These are phyloP conservation scores for Ceratocystis smalleyi DNA, from an alignment of 2,329 filamentous ascomycete genomes.

Conservation along the genomic window DNA sequence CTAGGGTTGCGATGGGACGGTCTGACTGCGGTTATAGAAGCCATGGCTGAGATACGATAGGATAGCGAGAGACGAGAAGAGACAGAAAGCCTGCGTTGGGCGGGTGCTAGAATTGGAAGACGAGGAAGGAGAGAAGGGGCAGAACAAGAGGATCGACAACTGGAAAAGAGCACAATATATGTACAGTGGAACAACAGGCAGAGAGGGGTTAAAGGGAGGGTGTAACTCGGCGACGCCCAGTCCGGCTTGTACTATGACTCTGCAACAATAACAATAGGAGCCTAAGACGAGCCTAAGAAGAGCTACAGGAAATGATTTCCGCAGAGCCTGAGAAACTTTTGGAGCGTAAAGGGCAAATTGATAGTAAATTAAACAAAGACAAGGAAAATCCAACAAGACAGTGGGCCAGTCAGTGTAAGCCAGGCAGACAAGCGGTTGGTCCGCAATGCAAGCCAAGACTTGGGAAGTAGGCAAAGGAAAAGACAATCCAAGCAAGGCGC, in stretches of 20 bases:
- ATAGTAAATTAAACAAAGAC: background rate
- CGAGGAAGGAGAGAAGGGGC: background rate
- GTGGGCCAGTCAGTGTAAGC: no score
- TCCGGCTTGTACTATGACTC: background rate
- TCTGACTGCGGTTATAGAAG: slow-evolving; percentile 1
- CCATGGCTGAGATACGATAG: background rate
- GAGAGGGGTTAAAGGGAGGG: background rate
- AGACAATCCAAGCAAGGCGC: background rate
- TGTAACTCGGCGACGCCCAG: background rate
- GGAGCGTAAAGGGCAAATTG: background rate
- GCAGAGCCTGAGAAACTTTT: background rate
- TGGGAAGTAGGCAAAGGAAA: background rate
- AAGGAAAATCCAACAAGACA: background rate
- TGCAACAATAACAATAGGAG: background rate
- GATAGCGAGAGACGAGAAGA: background rate
- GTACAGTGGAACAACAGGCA: background rate
- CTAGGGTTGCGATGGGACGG: slow-evolving; percentile 21
- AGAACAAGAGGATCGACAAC: background rate
- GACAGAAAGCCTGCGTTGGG: background rate
- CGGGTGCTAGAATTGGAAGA: background rate
- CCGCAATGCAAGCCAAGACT: background rate
- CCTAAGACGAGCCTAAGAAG: background rate
- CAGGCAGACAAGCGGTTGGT: background rate
- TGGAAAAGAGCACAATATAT: background rate
- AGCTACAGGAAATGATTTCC: background rate